Evolutionary conservation across 441 rosid species (phyloP), one percentile per base, ranked within the genome.

Genomic region (Populus hybrid): DNA sequence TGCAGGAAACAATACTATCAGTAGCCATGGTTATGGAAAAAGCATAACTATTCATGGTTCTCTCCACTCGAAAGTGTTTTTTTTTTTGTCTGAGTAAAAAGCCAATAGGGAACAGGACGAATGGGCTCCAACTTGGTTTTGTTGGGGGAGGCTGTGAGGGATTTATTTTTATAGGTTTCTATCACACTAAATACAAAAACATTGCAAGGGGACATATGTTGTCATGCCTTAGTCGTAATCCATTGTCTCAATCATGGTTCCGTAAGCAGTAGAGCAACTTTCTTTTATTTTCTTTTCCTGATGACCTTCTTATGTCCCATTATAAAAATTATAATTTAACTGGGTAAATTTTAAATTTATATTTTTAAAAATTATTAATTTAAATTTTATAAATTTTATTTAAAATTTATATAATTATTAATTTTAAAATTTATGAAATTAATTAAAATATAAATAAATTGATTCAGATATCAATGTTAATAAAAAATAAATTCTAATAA

Each of bases 181-280:
- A 42, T 38, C 35, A 24, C 32, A 19, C 28, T 53, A 64, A 65
- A 2, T 19, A 30, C 67, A 50, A 57, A 81, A 68, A 74, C 59
- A 78, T 73, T 50, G 35, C 50, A 40, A 59, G 34, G 32, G 38
- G 75, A 71, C 57, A 71, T 12, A 23, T 11, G 69, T 67, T 69
- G 82, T 32, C 40, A 53, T 32, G 74, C 23, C 74, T 42, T 32
- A 40, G 79, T 80, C 84, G 11, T 67, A 24, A 70, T 79, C 67
- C 8, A 11, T 42, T 42, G 50, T 46, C 57, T 14, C 19, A 1
- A 14, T 14, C 46, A 50, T 42, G 42, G 16, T 67, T 80, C 50
- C 74, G 79, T 79, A 40, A 73, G 63, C 84, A 70, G 63, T 73
- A 26, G 46, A 35, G 8, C 38, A 35, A 35, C 38, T 35, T 35